phyloP scores from a whole-genome alignment of 352 stramenopile genomes.

The Aphanomyces stellatus region DNA sequence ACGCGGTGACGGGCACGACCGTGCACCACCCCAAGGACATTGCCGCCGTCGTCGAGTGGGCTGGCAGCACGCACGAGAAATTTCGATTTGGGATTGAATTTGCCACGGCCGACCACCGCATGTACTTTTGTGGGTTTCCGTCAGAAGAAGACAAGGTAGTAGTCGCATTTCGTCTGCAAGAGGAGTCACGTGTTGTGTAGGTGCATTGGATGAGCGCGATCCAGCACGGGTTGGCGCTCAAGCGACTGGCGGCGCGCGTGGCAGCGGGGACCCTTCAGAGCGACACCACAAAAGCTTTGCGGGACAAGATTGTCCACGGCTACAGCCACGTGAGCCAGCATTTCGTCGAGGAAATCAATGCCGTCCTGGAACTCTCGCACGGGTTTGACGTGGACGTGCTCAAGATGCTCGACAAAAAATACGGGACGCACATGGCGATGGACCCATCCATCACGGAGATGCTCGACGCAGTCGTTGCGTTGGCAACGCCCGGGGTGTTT shows the following conservation, averaged over 20 bases:
- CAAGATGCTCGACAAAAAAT: conserved; percentile 12
- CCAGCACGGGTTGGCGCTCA: conserved; percentile 36
- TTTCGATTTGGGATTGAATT: conserved; percentile 61
- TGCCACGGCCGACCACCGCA: conserved; percentile 50
- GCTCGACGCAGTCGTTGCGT: background rate
- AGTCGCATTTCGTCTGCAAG: background rate
- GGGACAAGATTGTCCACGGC: background rate
- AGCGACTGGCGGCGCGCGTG: conserved; percentile 14
- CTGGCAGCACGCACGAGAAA: conserved; percentile 44
- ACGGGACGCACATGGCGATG: conserved; percentile 3
- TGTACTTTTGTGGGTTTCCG: conserved; percentile 61
- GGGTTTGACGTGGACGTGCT: conserved; percentile 16
- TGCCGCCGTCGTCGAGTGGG: conserved; percentile 57
- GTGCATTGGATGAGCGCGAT: conserved; percentile 55
- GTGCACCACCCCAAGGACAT: background rate
- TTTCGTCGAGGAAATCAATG: conserved; percentile 9
- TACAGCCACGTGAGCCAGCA: conserved; percentile 11
- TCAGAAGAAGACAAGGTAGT: conserved; percentile 37
- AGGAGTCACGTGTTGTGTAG: too few species aligned
- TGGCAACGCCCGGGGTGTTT: background rate
- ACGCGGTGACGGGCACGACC: conserved; percentile 25
- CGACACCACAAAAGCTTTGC: background rate
- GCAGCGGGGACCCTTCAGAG: background rate
- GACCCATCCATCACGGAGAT: background rate
- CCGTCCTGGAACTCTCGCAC: conserved; percentile 11